Conservation (phyloP, 306 rosid species). For the Macrotyloma uniflorum region DNA sequence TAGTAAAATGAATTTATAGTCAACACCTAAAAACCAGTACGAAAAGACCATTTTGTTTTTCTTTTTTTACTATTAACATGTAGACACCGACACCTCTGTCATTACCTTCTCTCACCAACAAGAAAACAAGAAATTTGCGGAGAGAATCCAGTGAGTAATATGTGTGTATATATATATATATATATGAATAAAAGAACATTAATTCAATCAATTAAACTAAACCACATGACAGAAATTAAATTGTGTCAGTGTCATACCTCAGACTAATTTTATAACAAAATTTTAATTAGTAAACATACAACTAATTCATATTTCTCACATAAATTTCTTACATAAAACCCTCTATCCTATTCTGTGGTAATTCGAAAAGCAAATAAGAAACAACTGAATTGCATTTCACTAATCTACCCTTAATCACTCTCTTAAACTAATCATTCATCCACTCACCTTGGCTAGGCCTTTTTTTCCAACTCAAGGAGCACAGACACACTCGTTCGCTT, state of each 20-base stretch:
- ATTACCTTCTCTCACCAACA: background rate
- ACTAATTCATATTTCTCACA: background rate
- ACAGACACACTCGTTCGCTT: background rate
- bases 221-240: background rate
- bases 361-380: background rate
- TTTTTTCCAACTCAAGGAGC: background rate
- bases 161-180: background rate
- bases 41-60: background rate
- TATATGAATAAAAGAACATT: background rate
- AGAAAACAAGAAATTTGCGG: background rate
- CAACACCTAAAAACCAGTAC: background rate
- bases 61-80: background rate
- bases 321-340: background rate
- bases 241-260: background rate
- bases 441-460: background rate
- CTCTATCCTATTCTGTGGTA: background rate
- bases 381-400: background rate
- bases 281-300: no score
- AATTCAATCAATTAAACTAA: background rate
- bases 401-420: constrained; percentile 11
- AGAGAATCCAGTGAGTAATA: background rate
- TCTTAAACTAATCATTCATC: background rate
- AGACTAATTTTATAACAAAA: background rate
- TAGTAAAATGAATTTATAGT: background rate
- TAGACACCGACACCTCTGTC: constrained; percentile 31